Base-by-base conservation (phyloP, 345 rosid species). In the Nasturtium officinale region DNA sequence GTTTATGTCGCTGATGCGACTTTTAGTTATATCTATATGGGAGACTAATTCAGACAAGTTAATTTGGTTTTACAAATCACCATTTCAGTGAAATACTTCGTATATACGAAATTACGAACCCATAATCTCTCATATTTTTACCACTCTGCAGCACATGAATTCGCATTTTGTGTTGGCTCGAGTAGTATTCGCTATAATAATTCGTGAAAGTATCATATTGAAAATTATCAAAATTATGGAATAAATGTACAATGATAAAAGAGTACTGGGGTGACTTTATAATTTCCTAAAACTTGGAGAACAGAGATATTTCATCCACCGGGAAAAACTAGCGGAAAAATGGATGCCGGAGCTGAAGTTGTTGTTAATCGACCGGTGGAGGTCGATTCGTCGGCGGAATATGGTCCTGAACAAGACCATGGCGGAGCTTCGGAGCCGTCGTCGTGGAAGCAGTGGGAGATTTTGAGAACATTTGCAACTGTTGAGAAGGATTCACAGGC, bases 401-500 rank as follows among this genome's bases (percentile, higher is more conserved):
- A 30, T 16, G 18, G 15, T 2, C 32, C 52, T 2, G 69, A 69
- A 0, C 50, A 32, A 23, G 28, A n/a, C 15, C 77, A 26, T 51
- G 42, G 25, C 11, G 74, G 42, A 17, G 82, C 58, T 30, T 64
- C 76, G 48, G 61, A 70, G 46, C 68, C 80, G 25, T 25, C 65
- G 50, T 10, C 82, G 54, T 37, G 71, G 67, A 79, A 84, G 4
- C 87, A 72, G 53, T 74, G 78, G 51, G 88, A 86, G 65, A 86
- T 95, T 71, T 63, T 86, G 52, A 85, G 69, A 75, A 91, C 90
- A 1, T 76, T 95, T 53, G 91, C 91, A 61, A 84, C 86, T 26
- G 89, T 90, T 17, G 96, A 91, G 87, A 88, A 88, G 67, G 97
- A 91, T 71, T 88, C 97, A 21, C 45, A 77, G 5, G 96, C 96